A percentile compares a stretch with the other conserved stretches of the same genome.
phyloP scores from a whole-genome alignment of 495 filamentous ascomycete genomes.

The Viridothelium virens region DNA sequence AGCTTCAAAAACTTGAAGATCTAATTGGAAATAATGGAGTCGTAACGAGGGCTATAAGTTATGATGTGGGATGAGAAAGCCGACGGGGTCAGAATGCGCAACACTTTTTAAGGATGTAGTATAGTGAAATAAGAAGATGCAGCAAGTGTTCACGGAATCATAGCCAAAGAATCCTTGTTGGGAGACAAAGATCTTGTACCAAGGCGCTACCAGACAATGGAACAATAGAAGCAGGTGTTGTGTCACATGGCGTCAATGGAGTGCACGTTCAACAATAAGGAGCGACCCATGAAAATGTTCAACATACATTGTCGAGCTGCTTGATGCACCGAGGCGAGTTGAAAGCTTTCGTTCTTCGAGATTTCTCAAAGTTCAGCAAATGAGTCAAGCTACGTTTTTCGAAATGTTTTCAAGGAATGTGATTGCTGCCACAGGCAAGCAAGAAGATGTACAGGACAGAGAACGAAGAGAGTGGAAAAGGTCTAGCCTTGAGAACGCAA shows the following conservation, averaged over 20 bases:
- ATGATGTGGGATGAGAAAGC: not conserved
- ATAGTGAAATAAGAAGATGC: not conserved
- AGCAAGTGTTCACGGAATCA: not conserved
- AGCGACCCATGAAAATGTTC: not conserved
- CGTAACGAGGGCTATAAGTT: not conserved
- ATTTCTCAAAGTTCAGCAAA: conserved; percentile 22
- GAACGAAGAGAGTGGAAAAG: conserved; percentile 16
- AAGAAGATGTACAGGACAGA: conserved; percentile 18
- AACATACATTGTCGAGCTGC: conserved; percentile 11
- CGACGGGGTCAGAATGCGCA: not conserved
- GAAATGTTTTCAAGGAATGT: conserved; percentile 17
- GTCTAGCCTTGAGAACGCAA: conserved; percentile 16
- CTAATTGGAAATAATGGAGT: not conserved
- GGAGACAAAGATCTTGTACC: not conserved
- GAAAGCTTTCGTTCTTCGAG: conserved; percentile 15
- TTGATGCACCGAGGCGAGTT: conserved; percentile 11
- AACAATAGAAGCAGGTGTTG: not conserved
- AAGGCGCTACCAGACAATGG: conserved; percentile 7
- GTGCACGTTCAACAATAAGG: not conserved
- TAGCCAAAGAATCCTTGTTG: not conserved
- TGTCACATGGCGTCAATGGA: not conserved
- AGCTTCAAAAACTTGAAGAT: not conserved
- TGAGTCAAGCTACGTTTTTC: conserved; percentile 15
- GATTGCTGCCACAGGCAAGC: conserved; percentile 29
- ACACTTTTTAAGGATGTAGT: not conserved